Base-by-base conservation (phyloP, 768 basidiomycete genomes). In the Lentinula sp. region DNA sequence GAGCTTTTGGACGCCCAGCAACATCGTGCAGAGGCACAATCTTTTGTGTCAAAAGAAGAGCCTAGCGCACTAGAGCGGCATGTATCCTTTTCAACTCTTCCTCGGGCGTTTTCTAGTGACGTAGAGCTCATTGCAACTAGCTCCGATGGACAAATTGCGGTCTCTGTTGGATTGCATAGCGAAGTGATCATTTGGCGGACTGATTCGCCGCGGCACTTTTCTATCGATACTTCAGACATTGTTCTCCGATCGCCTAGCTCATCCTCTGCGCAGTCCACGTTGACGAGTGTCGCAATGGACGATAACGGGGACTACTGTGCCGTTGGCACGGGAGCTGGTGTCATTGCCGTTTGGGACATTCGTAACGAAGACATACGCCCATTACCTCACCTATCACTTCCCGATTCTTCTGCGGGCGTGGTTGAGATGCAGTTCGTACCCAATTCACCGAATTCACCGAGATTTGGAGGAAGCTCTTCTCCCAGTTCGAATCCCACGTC, bases 1-100 rank as follows among this genome's bases (percentile, higher is more conserved):
- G 95, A 99, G 61, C 82, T 95, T 0, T 80, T 97, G 39, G 95
- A 95, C 67, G 89, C 91, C 2, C 93, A 95, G 67, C 80, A 88
- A 43, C 80, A 88, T 68, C 80, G 84, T 35, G 75, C 76, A 1
- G 84, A 83, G 39, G 68, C 76, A 0, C 79, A 80, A 62, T 65
- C 70, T 7, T 65, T 71, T 8, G 70, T 74, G 7, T 63, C 69
- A 5, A 53, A 66, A 16, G 70, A 75, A 57, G 70, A 70, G 48
- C 65, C 55, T 18, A 72, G 69, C 55, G 59, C 74, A 2, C 69
- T 84, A 11, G 75, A 81, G 57, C 75, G 71, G 28, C 69, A 77
- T 13, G 70, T 88, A 2, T 72, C 78, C 16, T 91, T 93, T 66
- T 77, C 79, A 7, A 88, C 89, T 1, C 77, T 96, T 11, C 88